These are phyloP conservation scores for Kockiozyma suomiensis DNA, from an alignment of 805 yeast genomes.

Conservation along the genomic window DNA sequence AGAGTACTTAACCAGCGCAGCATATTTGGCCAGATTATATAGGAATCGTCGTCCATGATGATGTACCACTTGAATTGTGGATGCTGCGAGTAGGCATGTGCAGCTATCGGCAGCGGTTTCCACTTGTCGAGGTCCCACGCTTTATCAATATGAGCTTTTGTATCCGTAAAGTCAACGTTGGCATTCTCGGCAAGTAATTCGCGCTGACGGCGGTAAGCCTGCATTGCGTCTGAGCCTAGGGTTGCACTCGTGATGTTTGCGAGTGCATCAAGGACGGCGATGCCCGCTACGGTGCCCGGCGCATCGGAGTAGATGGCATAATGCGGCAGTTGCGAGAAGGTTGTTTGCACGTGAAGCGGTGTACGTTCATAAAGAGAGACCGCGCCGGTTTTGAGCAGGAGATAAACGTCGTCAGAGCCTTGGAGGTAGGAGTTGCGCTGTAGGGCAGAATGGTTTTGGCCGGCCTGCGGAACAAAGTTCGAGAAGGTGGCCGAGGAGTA, in stretches of 20 bases:
- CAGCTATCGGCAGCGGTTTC: slow-evolving; percentile 44
- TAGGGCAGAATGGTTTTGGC: background rate
- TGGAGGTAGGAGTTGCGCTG: background rate
- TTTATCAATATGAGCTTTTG: slow-evolving; percentile 20
- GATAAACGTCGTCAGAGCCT: slow-evolving; percentile 16
- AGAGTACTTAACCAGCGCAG: slow-evolving; percentile 33
- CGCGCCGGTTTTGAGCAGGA: slow-evolving; percentile 43
- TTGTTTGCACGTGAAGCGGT: slow-evolving; percentile 43
- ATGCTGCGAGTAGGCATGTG: slow-evolving; percentile 40
- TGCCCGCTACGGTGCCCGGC: slow-evolving; percentile 40
- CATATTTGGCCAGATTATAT: slow-evolving; percentile 38
- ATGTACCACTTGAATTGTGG: slow-evolving; percentile 42
- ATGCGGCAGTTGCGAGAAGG: slow-evolving; percentile 38
- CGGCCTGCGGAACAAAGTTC: background rate
- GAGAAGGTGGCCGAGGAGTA: background rate
- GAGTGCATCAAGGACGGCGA: slow-evolving; percentile 41
- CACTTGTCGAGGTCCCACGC: slow-evolving; percentile 45
- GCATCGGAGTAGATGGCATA: slow-evolving; percentile 43
- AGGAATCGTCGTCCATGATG: slow-evolving; percentile 44
- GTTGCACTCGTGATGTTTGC: slow-evolving; percentile 15
- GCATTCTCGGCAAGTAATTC: slow-evolving; percentile 4
- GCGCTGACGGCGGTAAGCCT: slow-evolving; percentile 34
- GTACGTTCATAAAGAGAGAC: slow-evolving; percentile 42
- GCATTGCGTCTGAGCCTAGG: slow-evolving; percentile 21
- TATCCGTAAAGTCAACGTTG: slow-evolving; percentile 2